phyloP scores from a whole-genome alignment of 2,329 filamentous ascomycete species.

The Pleoardoris graminearum region DNA sequence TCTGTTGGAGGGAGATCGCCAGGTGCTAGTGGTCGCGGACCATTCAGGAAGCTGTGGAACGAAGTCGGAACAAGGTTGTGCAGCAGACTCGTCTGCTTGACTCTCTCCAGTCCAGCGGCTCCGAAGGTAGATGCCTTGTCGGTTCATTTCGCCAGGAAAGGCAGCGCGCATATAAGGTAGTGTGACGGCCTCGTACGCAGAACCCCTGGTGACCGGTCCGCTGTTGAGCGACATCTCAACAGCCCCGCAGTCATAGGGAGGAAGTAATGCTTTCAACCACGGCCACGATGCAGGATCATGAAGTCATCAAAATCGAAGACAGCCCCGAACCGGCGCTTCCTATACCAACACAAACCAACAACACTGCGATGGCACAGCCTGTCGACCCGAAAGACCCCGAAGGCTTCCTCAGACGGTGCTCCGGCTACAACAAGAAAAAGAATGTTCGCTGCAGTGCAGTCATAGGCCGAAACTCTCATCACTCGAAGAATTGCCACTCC shows the following conservation, averaged over 20 bases:
- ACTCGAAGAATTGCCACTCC: slow-evolving; percentile 15
- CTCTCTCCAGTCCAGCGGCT: not conserved
- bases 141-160: not conserved
- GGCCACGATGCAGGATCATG: not conserved
- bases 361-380: slow-evolving; percentile 12
- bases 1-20: not conserved
- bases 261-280: not conserved
- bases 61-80: not conserved
- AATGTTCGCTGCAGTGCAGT: slow-evolving; percentile 22
- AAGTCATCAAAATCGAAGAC: slow-evolving; percentile 18
- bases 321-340: slow-evolving; percentile 11
- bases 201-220: not conserved
- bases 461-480: slow-evolving; percentile 28
- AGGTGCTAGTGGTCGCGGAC: not conserved
- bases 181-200: not conserved
- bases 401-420: slow-evolving; percentile 31
- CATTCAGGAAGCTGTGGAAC: slow-evolving; percentile 1
- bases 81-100: not conserved
- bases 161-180: not conserved
- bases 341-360: not conserved
- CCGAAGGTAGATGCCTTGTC: not conserved
- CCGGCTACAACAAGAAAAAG: slow-evolving; percentile 34
- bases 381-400: slow-evolving; percentile 33
- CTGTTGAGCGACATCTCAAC: not conserved
- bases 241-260: slow-evolving; percentile 1